These are phyloP conservation scores for Beauveria sp. DNA, from an alignment of 2,329 filamentous ascomycete species.

Conservation along the genomic window DNA sequence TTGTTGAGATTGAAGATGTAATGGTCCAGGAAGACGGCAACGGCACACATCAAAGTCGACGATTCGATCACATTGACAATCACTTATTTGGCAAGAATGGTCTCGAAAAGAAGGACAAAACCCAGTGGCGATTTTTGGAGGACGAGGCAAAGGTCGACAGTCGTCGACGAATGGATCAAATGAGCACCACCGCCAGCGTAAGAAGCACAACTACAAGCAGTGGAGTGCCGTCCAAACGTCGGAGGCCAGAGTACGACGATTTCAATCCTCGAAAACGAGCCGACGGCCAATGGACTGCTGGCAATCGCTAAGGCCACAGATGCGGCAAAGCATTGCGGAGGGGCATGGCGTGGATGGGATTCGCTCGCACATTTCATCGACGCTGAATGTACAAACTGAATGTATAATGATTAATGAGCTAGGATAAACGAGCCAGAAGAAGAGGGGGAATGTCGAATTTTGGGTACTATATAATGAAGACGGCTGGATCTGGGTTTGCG, in stretches of 20 bases:
- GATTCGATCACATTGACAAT: constrained; percentile 66
- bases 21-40: constrained; percentile 16
- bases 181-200: neutral
- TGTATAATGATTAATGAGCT: neutral
- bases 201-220: neutral
- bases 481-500: neutral
- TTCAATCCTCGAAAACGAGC: constrained; percentile 3
- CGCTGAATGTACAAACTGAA: neutral
- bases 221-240: neutral
- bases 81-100: constrained; percentile 52
- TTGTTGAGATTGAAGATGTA: constrained; percentile 36
- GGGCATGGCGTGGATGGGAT: no score
- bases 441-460: neutral
- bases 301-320: neutral
- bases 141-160: constrained; percentile 4
- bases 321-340: neutral
- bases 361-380: neutral
- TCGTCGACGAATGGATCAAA: neutral
- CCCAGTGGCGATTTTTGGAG: constrained; percentile 45
- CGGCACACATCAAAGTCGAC: constrained; percentile 41
- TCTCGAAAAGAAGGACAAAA: constrained; percentile 34
- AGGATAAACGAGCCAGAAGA: neutral
- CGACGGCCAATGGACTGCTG: neutral
- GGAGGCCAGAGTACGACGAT: neutral
- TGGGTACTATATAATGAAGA: neutral